These are phyloP conservation scores for Petunia axillaris DNA, from an alignment of 257 asterid species.

Conservation along the genomic window DNA sequence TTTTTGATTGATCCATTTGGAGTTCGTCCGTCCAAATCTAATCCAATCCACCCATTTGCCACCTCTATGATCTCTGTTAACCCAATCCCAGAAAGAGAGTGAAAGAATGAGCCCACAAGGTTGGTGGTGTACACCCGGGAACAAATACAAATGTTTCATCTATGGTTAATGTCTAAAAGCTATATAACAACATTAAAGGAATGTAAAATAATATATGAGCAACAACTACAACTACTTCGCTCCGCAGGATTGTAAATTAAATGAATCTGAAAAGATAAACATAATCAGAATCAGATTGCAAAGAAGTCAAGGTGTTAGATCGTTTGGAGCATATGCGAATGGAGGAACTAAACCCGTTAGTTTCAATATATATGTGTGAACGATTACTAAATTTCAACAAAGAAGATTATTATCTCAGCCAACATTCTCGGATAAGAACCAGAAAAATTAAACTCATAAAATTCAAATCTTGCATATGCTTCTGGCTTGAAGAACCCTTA, in stretches of 20 bases:
- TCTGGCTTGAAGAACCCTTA: background rate
- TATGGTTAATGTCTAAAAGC: background rate
- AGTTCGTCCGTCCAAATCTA: too few relatives aligned
- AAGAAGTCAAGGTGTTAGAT: background rate
- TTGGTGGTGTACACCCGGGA: background rate
- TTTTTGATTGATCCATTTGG: too few relatives aligned
- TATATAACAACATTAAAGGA: slow-evolving; percentile 12
- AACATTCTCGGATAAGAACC: background rate
- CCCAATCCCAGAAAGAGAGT: slow-evolving; percentile 1
- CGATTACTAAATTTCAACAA: background rate
- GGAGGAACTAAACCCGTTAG: background rate
- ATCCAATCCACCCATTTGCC: too few relatives aligned
- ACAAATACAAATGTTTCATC: background rate
- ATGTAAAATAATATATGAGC: background rate
- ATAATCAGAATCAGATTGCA: background rate
- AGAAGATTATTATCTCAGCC: background rate
- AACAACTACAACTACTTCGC: background rate
- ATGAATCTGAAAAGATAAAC: background rate
- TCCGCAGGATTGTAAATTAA: background rate
- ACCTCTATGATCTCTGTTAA: background rate
- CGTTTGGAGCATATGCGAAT: background rate
- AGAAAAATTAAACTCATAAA: background rate
- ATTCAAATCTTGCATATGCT: background rate
- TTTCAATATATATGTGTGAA: background rate
- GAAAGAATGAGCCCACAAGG: slow-evolving; percentile 1